A percentile compares a stretch with the other conserved stretches of the same genome.
phyloP scores from a whole-genome alignment of 2,329 filamentous ascomycete genomes.

The Trichophyton benhamiae region DNA sequence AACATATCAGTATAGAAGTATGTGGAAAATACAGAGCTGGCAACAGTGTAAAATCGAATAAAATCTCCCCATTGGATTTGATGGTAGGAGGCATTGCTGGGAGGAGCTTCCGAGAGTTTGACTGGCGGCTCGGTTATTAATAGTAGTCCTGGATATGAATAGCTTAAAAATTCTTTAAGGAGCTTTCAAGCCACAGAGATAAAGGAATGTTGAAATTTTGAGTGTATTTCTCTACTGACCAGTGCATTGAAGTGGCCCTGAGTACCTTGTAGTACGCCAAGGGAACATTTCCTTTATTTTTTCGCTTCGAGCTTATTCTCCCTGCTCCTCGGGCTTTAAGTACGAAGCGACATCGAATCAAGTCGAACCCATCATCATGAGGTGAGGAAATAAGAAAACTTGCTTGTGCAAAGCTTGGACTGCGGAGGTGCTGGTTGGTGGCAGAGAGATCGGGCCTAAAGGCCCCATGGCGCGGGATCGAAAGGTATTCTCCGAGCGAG shows the following conservation, averaged over 20 bases:
- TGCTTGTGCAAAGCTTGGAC: not conserved
- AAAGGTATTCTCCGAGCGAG: not conserved
- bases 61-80: not conserved
- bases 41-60: too few species aligned
- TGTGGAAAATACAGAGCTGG: too few species aligned
- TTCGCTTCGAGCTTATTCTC: not conserved
- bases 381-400: not conserved
- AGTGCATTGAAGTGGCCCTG: not conserved
- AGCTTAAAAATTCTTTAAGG: too few species aligned
- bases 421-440: not conserved
- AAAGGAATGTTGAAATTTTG: too few species aligned
- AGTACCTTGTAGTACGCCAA: constrained; percentile 3
- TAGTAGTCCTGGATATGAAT: too few species aligned
- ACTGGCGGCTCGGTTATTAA: too few species aligned
- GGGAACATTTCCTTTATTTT: not conserved
- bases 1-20: too few species aligned
- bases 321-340: not conserved
- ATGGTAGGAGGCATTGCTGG: not conserved
- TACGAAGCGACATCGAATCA: not conserved
- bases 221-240: not conserved
- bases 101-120: not conserved
- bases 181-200: too few species aligned
- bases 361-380: not conserved
- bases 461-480: not conserved
- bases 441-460: not conserved